Base-by-base conservation (phyloP, 1,284 basidiomycete species). In the Heliocybe sulcata region DNA sequence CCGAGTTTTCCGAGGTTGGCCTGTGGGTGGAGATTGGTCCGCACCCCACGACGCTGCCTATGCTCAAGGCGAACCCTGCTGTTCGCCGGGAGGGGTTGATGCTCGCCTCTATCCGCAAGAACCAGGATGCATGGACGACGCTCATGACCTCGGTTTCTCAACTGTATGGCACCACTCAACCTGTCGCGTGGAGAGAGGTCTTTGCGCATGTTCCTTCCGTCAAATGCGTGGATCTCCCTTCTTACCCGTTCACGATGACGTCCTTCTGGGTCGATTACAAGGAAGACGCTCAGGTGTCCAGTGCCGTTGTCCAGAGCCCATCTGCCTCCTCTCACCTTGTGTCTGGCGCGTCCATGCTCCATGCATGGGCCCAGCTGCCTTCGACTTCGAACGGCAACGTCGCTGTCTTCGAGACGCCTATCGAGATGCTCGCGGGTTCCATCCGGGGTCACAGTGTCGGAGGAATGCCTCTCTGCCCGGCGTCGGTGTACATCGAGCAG, bases 21-120 rank as follows among this genome's bases (percentile, higher is more conserved):
- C 71, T 71, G 0, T 87, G 81, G 79, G 72, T 89, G 6, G 86
- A 89, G 63, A 72, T 87, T 38, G 82, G 86, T 3, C 82, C 85
- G 10, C 82, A 85, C 59, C 68, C 79, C 0, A 75, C 75, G 2
- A 76, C 76, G 19, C 66, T 85, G 2, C 76, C 82, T 0, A 79
- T 85, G 75, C 61, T 89, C 4, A 75, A 72, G 63, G 62, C 70
- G 10, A 74, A 72, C 51, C 59, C 71, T n/a, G 56, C 61, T 23
- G 55, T 77, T 14, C 61, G 70, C 3, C 59, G 64, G 27, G 62
- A 64, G 19, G 56, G 65, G 0, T 27, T 75, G 8, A 70, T 74
- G 12, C 66, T 86, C 27, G 68, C 74, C 0, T 81, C 83, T 0
- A 66, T 86, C 51, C 67, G 75, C 48, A 82, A 72, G 62, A 65